Percentiles rank a stretch among this genome's conserved stretches.
These are phyloP conservation scores for Nothopassalora personata DNA, from an alignment of 2,329 filamentous ascomycete species.

Conservation along the genomic window DNA sequence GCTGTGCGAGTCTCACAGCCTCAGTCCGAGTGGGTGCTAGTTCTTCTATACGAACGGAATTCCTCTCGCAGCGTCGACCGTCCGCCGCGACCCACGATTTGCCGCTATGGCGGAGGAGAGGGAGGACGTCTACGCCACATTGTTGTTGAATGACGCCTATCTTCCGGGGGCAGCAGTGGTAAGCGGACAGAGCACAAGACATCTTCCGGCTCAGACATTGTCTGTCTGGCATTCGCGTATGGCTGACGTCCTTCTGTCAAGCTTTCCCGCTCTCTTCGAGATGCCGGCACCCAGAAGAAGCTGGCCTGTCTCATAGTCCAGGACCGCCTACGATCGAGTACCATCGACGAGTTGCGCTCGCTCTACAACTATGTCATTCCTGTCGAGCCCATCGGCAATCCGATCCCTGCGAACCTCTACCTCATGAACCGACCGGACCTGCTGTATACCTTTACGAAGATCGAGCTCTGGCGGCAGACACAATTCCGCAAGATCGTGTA, in stretches of 20 bases:
- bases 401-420: conserved; percentile 72
- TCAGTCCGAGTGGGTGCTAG: background rate
- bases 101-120: conserved; percentile 26
- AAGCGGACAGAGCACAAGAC: too few species aligned
- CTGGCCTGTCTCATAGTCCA: conserved; percentile 78
- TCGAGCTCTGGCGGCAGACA: conserved; percentile 84
- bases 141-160: conserved; percentile 60
- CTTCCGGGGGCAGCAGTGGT: conserved; percentile 58
- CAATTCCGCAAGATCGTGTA: conserved; percentile 93
- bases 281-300: conserved; percentile 81
- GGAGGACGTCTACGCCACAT: conserved; percentile 61
- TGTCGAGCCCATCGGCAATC: conserved; percentile 72
- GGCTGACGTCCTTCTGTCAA: too few species aligned
- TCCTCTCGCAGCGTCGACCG: background rate
- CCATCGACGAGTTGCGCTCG: conserved; percentile 70
- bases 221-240: too few species aligned
- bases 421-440: conserved; percentile 90
- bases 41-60: too few species aligned
- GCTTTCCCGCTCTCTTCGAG: conserved; percentile 86
- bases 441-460: conserved; percentile 92
- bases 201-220: too few species aligned
- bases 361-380: conserved; percentile 87
- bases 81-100: background rate
- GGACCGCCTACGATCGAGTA: conserved; percentile 69
- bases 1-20: background rate